These are phyloP conservation scores for Talaromyces trachyspermus DNA, from an alignment of 495 filamentous ascomycete species.

Conservation along the genomic window DNA sequence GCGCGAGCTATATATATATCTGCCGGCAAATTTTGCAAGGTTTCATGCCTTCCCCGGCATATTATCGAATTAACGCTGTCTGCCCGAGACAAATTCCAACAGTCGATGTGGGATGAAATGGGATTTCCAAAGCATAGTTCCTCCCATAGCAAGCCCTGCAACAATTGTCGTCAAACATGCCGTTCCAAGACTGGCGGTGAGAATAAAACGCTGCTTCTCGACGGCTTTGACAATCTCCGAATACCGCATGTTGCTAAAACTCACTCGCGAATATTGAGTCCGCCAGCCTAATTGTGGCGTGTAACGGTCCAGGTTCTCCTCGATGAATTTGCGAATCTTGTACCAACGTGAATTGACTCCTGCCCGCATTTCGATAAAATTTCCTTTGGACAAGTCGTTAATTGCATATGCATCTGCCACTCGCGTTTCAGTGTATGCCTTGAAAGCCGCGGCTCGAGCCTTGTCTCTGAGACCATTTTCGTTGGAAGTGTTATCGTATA, in stretches of 20 bases:
- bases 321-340: conserved; percentile 69
- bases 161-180: conserved; percentile 19
- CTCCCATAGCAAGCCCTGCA: conserved; percentile 19
- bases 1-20: too few species aligned
- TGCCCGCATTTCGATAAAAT: conserved; percentile 88
- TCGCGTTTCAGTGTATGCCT: conserved; percentile 65
- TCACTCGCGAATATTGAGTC: conserved; percentile 90
- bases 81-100: background rate
- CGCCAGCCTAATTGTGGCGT: conserved; percentile 72
- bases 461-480: conserved; percentile 31
- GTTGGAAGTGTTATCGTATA: conserved; percentile 25
- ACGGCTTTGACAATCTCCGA: conserved; percentile 67
- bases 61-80: background rate
- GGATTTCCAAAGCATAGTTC: conserved; percentile 24
- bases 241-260: conserved; percentile 88
- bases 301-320: conserved; percentile 74
- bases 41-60: too few species aligned
- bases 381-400: conserved; percentile 83
- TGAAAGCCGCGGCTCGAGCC: conserved; percentile 51
- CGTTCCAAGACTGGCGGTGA: conserved; percentile 31
- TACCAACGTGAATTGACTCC: conserved; percentile 72
- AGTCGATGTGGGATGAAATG: conserved; percentile 8
- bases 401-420: conserved; percentile 76
- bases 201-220: conserved; percentile 57
- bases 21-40: too few species aligned